Evolutionary conservation across 2,329 filamentous ascomycete genomes (phyloP).

Genomic region (Exserohilum rostratum): DNA sequence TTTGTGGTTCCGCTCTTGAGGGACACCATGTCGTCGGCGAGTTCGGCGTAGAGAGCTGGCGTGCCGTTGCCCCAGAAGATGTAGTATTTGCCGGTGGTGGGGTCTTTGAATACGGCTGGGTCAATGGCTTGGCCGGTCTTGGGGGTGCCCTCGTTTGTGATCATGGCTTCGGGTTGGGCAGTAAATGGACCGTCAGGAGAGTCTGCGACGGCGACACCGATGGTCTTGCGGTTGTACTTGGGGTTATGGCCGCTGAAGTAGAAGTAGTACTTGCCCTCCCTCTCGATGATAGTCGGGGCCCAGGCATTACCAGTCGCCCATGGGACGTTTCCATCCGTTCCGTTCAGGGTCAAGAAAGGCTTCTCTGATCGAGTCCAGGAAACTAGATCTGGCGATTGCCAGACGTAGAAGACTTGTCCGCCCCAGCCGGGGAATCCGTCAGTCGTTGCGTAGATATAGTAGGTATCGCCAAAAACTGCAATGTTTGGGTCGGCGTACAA

Average conservation of each 20-base stretch:
- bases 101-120: constrained; percentile 32
- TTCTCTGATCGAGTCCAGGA: constrained; percentile 29
- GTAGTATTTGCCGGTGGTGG: constrained; percentile 33
- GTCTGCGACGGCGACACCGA: constrained; percentile 34
- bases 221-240: constrained; percentile 34
- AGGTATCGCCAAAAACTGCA: constrained; percentile 29
- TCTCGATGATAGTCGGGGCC: constrained; percentile 37
- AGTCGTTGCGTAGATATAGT: constrained; percentile 39
- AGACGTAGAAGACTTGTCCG: constrained; percentile 36
- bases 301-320: constrained; percentile 38
- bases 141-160: constrained; percentile 33
- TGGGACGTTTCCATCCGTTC: constrained; percentile 35
- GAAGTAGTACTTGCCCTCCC: constrained; percentile 33
- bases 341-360: constrained; percentile 37
- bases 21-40: constrained; percentile 31
- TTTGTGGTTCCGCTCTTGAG: constrained; percentile 22
- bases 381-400: constrained; percentile 35
- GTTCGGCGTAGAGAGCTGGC: constrained; percentile 27
- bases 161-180: constrained; percentile 33
- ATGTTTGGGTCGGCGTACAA: constrained; percentile 40
- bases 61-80: constrained; percentile 36
- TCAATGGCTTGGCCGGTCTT: constrained; percentile 36
- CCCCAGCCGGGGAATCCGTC: constrained; percentile 36
- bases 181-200: constrained; percentile 32
- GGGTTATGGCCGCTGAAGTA: constrained; percentile 39